A percentile compares a stretch with the other conserved stretches of the same genome.
These are phyloP conservation scores for Diaporthe eres DNA, from an alignment of 2,329 filamentous ascomycete species.

Conservation along the genomic window DNA sequence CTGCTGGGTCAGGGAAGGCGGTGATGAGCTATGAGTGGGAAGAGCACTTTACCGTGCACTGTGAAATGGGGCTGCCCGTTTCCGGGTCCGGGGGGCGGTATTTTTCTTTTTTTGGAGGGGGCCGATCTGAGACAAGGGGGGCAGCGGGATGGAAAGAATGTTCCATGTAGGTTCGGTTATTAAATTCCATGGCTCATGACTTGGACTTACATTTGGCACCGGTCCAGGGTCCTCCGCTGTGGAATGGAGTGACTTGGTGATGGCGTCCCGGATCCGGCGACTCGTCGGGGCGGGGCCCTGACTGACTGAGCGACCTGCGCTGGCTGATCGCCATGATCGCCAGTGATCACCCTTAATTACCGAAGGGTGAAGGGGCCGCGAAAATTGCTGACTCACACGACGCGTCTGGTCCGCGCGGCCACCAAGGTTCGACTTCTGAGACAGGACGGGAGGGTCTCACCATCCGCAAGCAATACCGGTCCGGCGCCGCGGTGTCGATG, in stretches of 20 bases:
- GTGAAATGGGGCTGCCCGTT: neutral
- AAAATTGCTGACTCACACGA: constrained; percentile 15
- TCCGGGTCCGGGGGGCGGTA: constrained; percentile 1
- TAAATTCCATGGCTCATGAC: constrained; percentile 3
- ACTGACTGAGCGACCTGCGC: neutral
- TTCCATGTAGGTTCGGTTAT: neutral
- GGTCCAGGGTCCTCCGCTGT: neutral
- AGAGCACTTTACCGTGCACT: too few species aligned
- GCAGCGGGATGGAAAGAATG: neutral
- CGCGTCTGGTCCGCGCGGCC: constrained; percentile 20
- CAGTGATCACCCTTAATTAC: constrained; percentile 22
- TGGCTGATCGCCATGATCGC: constrained; percentile 4
- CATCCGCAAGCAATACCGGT: constrained; percentile 11
- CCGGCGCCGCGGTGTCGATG: neutral
- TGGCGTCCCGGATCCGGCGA: constrained; percentile 12
- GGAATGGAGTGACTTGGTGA: neutral
- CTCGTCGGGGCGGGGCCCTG: constrained; percentile 13
- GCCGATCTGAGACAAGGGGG: constrained; percentile 9
- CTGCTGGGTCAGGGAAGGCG: constrained; percentile 30
- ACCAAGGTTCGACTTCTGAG: neutral
- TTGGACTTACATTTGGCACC: neutral
- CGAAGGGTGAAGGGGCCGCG: neutral
- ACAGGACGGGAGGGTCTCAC: constrained; percentile 16
- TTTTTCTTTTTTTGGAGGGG: neutral
- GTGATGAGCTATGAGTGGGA: constrained; percentile 1